Base-by-base conservation (phyloP, 371 early-diverging fungal species). In the Mucor racemosus region DNA sequence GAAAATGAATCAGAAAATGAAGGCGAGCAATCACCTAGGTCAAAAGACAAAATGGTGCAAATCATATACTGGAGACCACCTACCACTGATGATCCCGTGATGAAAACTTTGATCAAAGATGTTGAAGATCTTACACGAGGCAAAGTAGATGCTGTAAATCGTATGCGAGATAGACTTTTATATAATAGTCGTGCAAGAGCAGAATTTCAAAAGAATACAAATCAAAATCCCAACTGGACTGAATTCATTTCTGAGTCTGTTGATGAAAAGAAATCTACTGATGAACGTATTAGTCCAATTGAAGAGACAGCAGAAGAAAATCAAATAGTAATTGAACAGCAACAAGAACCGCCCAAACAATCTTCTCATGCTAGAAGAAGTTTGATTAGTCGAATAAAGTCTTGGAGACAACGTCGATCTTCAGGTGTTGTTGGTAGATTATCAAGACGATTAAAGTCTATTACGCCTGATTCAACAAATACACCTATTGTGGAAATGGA, bases 61-160 rank as follows among this genome's bases (percentile, higher is more conserved):
- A 78, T 88, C 0, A 65, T 88, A 42, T 84, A 85, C 38, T 88
- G 88, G 88, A 74, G 82, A 34, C 77, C 84, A 9, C 86, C 86
- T 10, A 68, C 67, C 0, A 66, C 82, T 6, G 79, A 76, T 14
- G 81, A 85, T 42, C 60, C 73, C 8, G 19, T 17, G 0, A 17
- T 68, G n/a, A 50, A 57, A 7, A 19, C 64, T 4, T 50, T 84
- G 14, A 69, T 81, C 4, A 69, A 66, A 21, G 81, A 79, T 55
- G 76, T 79, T 1, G 78, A 81, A 33, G 68, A 62, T 5, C 26
- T 81, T 21, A 68, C 75, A 1, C 64, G 67, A 40, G 66, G 54
- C 40, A 84, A 84, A 56, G 80, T 84, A 8, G 77, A 84, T 33
- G 75, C 73, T 11, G 84, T 84, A 9, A 84, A 81, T 17, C 72